Evolutionary conservation across 2,329 filamentous ascomycete species (phyloP), one percentile per base, ranked within the genome.

Genomic region (Xylariaceae sp.): DNA sequence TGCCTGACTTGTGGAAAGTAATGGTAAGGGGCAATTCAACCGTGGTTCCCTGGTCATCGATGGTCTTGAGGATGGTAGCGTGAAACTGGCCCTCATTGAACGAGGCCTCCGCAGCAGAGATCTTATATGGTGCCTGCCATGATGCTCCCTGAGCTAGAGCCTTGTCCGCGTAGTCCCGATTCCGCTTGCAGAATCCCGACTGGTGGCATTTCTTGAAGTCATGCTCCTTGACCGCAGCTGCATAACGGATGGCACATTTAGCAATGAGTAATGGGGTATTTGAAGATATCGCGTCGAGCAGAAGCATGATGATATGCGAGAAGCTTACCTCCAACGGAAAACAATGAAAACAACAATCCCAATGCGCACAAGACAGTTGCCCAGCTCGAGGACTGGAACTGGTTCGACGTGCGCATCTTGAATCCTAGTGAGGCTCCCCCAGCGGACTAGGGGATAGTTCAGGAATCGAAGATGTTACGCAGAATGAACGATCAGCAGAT

Each of bases 201-300:
- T 99, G 93, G 66, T 89, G 79, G 78, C 94, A 99, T 69, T 89
- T 96, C 73, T 97, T 99, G 82, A 97, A 99, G 74, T 96, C 92
- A 69, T 96, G 87, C 72, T 96, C 89, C 78, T 99, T 99, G 55
- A 99, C 94, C 69, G 84, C 81, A 65, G 84, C 92, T 96, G 58
- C 18, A 50, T 61, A 60, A 63, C 61, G 35, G 52, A 52, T 54
- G 50, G 49, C 15, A 15, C 23, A 30, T 30, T 60, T 47, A 64
- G 52, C 18, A 45, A 52, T 10, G 35, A 49, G 10, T 17, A 44
- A 13, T 53, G 7, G 30, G 30, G 13, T 9, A 34, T 13, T 51
- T 17, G 44, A 39, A 13, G 6, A 5, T 53, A 17, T 13, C 51
- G 34, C 11, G 41, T 15, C 48, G 9, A 35, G 4, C 11, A 37